Evolutionary conservation across 768 basidiomycete genomes (phyloP).

Genomic region (Cystobasidium ongulense): DNA sequence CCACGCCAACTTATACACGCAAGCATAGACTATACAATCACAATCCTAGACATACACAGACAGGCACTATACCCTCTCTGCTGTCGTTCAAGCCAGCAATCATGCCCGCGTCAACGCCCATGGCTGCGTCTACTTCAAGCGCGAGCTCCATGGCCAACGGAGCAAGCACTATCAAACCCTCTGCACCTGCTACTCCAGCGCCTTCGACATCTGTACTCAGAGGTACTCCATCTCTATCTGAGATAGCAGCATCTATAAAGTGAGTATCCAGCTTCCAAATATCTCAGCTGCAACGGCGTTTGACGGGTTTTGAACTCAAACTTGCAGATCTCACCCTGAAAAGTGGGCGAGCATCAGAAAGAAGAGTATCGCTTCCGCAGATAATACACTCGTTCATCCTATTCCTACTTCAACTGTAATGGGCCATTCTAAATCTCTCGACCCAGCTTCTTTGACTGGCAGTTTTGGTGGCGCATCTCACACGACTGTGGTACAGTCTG

Average conservation of each 20-base stretch:
- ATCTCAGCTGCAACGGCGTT: too few species aligned
- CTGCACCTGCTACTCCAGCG: neutral
- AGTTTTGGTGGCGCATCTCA: neutral
- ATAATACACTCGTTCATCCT: neutral
- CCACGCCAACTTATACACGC: too few species aligned
- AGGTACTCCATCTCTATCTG: conserved; percentile 11
- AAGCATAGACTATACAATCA: too few species aligned
- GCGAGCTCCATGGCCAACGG: neutral
- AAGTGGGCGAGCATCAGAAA: conserved; percentile 6
- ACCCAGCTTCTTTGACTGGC: neutral
- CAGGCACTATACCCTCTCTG: too few species aligned
- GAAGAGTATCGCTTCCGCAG: neutral
- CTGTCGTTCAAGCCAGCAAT: conserved; percentile 1
- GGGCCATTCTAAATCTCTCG: neutral
- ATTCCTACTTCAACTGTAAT: neutral
- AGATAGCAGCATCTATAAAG: conserved; percentile 5
- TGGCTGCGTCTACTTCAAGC: neutral
- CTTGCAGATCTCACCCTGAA: conserved; percentile 12
- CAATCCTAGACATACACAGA: too few species aligned
- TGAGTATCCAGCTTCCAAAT: neutral
- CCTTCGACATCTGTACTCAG: neutral
- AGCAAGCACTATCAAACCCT: neutral
- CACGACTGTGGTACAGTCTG: neutral
- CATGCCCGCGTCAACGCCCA: neutral
- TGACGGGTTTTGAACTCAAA: neutral